A percentile compares a stretch with the other conserved stretches of the same genome.
Evolutionary conservation across 352 stramenopile genomes (phyloP).

Genomic region (Pythium phragmitis): DNA sequence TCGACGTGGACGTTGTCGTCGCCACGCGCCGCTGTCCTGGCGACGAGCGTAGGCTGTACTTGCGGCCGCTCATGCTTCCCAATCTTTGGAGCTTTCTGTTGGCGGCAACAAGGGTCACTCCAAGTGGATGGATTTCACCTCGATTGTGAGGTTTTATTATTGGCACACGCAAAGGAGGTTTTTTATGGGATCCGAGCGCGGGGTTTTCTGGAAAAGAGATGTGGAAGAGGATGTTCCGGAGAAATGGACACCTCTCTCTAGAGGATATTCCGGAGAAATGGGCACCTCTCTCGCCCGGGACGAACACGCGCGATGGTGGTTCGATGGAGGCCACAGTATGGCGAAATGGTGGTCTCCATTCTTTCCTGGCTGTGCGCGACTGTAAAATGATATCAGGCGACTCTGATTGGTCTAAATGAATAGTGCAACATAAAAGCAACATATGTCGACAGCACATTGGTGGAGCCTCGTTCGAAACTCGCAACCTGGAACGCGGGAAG

Average conservation of each 20-base stretch:
- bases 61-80: slow-evolving; percentile 26
- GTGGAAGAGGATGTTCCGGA: not conserved
- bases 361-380: too few relatives aligned
- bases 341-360: too few relatives aligned
- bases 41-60: slow-evolving; percentile 37
- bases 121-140: slow-evolving; percentile 12
- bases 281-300: too few relatives aligned
- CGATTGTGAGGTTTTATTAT: slow-evolving; percentile 16
- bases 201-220: slow-evolving; percentile 15
- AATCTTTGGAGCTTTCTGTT: slow-evolving; percentile 6
- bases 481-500: not conserved
- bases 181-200: slow-evolving; percentile 3
- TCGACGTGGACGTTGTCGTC: slow-evolving; percentile 12
- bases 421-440: slow-evolving; percentile 18
- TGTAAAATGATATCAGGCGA: too few relatives aligned
- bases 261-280: too few relatives aligned
- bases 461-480: slow-evolving; percentile 13
- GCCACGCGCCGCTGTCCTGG: slow-evolving; percentile 15
- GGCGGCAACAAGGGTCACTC: slow-evolving; percentile 2
- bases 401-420: slow-evolving; percentile 21
- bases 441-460: slow-evolving; percentile 1
- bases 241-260: too few relatives aligned
- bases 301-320: too few relatives aligned
- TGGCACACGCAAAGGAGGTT: too few relatives aligned
- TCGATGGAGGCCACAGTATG: too few relatives aligned